Base-by-base conservation (phyloP, 768 basidiomycete species). In the Coprinellus aureogranulatus region DNA sequence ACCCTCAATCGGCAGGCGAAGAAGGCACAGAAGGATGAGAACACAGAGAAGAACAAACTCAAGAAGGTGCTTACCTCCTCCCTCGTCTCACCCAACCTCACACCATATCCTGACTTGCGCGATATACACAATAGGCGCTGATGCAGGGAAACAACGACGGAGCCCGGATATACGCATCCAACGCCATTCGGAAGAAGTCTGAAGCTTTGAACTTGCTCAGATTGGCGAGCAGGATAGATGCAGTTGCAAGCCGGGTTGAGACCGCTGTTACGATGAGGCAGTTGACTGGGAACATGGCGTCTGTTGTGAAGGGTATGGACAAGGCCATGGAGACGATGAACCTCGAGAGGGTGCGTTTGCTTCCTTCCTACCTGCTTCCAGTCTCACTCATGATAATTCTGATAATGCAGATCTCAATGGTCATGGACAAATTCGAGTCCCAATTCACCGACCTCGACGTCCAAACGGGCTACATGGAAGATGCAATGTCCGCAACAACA, bases 281-380 rank as follows among this genome's bases (percentile, higher is more conserved):
- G 73, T 90, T 99, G 40, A 96, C 97, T 28, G 94, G 94, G 3
- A 94, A 88, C 70, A 97, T 99, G 96, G 88, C 93, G 16, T 88
- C 88, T 34, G 97, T 98, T 2, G 97, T 99, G 45, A 87, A 86
- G 66, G 95, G 94, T 31, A 98, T 99, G 97, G 97, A 99, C 71
- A 92, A 89, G 69, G 97, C 97, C 3, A 98, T 99, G 97, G 90
- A 97, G 65, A 90, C 81, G 73, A 99, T 99, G 97, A 98, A 99
- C 77, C 83, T 98, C 56, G 97, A 99, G 66, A 82, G 89, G 70
- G 96, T 97, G 67, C 44, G 53, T 68, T 86, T 77, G 39, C 31
- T 51, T 59, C 22, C 12, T 34, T 6, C 45, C 31, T 31, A 48
- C 27, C 40, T 34, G 34, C 8, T 34, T 30, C 27, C 37, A 25